Conservation (phyloP, 176 grass and related monocot species). For the Ampelocalamus luodianensis region DNA sequence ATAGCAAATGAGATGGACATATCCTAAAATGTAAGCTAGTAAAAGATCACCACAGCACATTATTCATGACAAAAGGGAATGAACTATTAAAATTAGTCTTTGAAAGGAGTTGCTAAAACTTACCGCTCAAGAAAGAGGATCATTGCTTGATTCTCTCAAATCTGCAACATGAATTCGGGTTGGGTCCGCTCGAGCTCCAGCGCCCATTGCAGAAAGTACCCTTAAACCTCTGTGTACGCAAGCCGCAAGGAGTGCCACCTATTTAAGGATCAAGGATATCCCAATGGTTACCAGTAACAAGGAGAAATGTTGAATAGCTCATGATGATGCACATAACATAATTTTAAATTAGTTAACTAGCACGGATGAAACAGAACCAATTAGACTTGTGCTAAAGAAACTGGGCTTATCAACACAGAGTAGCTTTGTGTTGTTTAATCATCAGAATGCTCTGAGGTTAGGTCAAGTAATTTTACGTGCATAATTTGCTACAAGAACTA, state of each 20-base stretch:
- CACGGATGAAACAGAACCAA: neutral
- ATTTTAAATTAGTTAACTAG: neutral
- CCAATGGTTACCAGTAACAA: neutral
- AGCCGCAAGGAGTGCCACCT: constrained; percentile 89
- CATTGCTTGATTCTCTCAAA: constrained; percentile 91
- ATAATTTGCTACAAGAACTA: constrained; percentile 7
- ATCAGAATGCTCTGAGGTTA: neutral
- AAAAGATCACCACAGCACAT: neutral
- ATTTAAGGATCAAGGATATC: constrained; percentile 26
- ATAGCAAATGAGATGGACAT: constrained; percentile 20
- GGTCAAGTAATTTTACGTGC: neutral
- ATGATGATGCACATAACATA: neutral
- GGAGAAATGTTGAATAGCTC: neutral
- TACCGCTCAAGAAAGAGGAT: constrained; percentile 88
- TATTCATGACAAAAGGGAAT: constrained; percentile 13
- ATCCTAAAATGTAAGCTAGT: neutral
- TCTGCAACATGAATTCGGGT: constrained; percentile 93
- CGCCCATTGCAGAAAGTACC: constrained; percentile 95
- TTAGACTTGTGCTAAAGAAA: neutral
- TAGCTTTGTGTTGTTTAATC: constrained; percentile 19
- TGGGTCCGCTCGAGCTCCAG: constrained; percentile 94
- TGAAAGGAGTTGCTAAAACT: constrained; percentile 18
- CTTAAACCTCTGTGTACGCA: constrained; percentile 74
- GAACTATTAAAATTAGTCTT: neutral
- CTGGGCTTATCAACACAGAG: neutral